Base-by-base conservation (phyloP, 169 alveolate species). In the Cryptosporidium sp. region DNA sequence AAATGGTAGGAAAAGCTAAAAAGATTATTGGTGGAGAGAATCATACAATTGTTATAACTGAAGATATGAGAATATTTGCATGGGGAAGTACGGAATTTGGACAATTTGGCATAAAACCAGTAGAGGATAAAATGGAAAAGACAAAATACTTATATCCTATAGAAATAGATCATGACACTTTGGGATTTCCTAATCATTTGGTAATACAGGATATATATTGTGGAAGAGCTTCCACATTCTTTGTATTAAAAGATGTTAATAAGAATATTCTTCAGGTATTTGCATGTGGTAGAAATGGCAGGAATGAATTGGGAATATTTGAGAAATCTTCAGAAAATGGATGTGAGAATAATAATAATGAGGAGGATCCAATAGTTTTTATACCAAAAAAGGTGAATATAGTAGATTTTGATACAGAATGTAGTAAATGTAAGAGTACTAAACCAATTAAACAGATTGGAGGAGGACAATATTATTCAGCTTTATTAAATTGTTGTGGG, bases 381-480 rank as follows among this genome's bases (percentile, higher is more conserved):
- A 45, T 7, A 21, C 89, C 89, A 3, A 80, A 29, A n/a, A 80
- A 51, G 12, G 89, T 80, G 69, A 42, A 26, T 61, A 26, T 80
- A 3, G 45, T 14, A 9, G 68, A 80, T 44, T 80, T 80, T 80
- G 69, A 65, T 3, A 10, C 35, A 23, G 44, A 16, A 42, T 80
- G 89, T 26, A 44, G 35, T 31, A 26, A 62, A 0, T 80, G 92
- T 35, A 69, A 91, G 48, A 92, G 94, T 10, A 92, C 91, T 14
- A 70, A 85, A 62, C 87, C 91, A 60, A 91, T 95, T 12, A 68
- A 70, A 23, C 91, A 92, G 29, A 70, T 95, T 14, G 92, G 93
- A 42, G 97, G 97, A n/a, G 97, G 97, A 12, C 97, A 95, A 75
- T 94, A 92, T 71, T 95, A 94, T 73, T 91, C 97, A 26, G 92